These are phyloP conservation scores for Pyrus pyrifolia DNA, from an alignment of 306 rosid species.

Conservation along the genomic window DNA sequence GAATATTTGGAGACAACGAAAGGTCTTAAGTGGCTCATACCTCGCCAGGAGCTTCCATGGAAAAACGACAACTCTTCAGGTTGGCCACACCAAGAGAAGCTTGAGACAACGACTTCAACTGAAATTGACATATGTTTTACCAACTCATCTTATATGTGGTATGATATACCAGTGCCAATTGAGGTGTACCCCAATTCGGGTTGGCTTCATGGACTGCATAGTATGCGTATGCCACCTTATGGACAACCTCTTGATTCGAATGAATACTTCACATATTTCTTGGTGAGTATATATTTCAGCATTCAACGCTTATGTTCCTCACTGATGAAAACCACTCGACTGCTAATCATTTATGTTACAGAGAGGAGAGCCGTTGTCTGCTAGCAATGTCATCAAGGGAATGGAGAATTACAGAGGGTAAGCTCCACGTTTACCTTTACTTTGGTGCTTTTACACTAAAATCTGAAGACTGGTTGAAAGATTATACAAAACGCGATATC, in stretches of 20 bases:
- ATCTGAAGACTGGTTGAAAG: background rate
- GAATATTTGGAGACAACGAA: constrained; percentile 52
- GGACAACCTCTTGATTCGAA: constrained; percentile 47
- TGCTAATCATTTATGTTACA: constrained; percentile 28
- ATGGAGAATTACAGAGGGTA: constrained; percentile 53
- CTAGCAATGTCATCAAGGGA: constrained; percentile 34
- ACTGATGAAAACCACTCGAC: background rate
- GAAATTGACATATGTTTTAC: constrained; percentile 1
- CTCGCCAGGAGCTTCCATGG: constrained; percentile 65
- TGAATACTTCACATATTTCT: constrained; percentile 52
- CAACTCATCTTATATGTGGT: constrained; percentile 15
- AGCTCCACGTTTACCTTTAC: constrained; percentile 4
- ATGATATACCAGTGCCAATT: constrained; percentile 10
- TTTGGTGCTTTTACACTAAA: background rate
- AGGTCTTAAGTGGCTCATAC: constrained; percentile 65
- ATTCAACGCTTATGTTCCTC: background rate
- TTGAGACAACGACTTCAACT: background rate
- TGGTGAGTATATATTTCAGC: constrained; percentile 39
- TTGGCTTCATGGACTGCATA: constrained; percentile 25
- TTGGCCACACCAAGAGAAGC: constrained; percentile 16
- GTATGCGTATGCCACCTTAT: constrained; percentile 26
- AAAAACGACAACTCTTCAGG: constrained; percentile 20
- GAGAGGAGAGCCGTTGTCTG: constrained; percentile 69
- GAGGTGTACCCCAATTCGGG: constrained; percentile 19
- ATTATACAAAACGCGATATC: background rate